phyloP scores from a whole-genome alignment of 2,329 filamentous ascomycete species.

The Claviceps humidiphila region DNA sequence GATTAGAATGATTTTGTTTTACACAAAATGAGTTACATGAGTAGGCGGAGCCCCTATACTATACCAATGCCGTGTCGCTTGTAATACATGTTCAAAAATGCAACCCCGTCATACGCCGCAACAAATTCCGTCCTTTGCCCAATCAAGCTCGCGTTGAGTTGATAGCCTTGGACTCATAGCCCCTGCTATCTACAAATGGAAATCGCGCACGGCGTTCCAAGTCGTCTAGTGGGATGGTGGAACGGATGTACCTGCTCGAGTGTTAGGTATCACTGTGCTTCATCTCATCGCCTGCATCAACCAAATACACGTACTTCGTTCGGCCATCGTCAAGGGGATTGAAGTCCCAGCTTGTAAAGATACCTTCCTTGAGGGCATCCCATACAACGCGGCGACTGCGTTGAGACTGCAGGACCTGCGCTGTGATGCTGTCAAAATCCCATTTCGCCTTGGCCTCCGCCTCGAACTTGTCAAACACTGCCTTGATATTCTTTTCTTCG shows the following conservation, averaged over 20 bases:
- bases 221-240: conserved; percentile 67
- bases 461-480: conserved; percentile 52
- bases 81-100: background rate
- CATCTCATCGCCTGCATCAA: background rate
- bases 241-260: conserved; percentile 64
- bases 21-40: no score
- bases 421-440: conserved; percentile 68
- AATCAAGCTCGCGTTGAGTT: conserved; percentile 20
- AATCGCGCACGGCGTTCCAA: conserved; percentile 64
- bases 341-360: conserved; percentile 75
- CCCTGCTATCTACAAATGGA: conserved; percentile 48
- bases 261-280: background rate
- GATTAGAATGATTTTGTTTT: no score
- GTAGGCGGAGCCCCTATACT: no score
- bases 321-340: conserved; percentile 59
- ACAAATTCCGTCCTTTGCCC: background rate
- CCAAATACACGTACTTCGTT: conserved; percentile 38
- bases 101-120: background rate
- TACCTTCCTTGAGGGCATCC: conserved; percentile 63
- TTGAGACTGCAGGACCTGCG: conserved; percentile 63
- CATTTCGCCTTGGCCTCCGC: conserved; percentile 62
- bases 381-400: conserved; percentile 67
- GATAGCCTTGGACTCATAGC: conserved; percentile 30
- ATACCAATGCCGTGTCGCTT: background rate
- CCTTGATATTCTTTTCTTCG: conserved; percentile 32